Conservation (phyloP, 352 stramenopile genomes). For the Saprolegnia diclina region DNA sequence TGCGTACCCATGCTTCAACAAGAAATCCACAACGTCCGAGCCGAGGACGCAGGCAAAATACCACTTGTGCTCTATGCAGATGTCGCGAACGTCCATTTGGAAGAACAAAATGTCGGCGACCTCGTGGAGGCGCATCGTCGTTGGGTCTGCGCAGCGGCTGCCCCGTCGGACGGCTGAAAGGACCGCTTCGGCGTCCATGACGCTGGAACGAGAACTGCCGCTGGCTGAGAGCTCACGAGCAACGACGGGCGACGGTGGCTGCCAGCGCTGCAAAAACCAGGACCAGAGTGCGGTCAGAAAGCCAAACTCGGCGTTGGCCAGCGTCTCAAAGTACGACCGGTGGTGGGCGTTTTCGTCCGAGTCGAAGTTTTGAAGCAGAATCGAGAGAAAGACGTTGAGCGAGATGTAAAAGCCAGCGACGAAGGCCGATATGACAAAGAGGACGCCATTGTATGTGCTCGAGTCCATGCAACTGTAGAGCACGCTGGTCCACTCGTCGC, state of each 20-base stretch:
- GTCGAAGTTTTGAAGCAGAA: slow-evolving; percentile 80
- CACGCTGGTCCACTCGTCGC: slow-evolving; percentile 85
- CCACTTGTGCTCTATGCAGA: neutral
- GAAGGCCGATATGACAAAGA: slow-evolving; percentile 66
- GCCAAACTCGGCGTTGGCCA: slow-evolving; percentile 31
- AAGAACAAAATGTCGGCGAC: slow-evolving; percentile 17
- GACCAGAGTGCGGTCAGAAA: no score
- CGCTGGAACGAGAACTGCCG: neutral
- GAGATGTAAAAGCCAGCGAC: slow-evolving; percentile 81
- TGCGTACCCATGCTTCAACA: neutral
- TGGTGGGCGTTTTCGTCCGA: slow-evolving; percentile 32
- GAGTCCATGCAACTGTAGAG: slow-evolving; percentile 76
- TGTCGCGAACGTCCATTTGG: slow-evolving; percentile 1
- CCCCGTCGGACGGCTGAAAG: neutral
- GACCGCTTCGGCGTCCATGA: neutral
- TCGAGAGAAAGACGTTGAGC: slow-evolving; percentile 86
- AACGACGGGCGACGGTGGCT: no score
- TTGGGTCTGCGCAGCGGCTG: neutral
- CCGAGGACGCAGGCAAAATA: slow-evolving; percentile 11
- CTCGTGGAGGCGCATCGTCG: neutral
- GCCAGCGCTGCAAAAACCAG: no score
- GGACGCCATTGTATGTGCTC: slow-evolving; percentile 32
- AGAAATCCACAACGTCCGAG: neutral
- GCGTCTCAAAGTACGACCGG: slow-evolving; percentile 28
- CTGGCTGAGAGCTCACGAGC: no score